These are phyloP conservation scores for Erysiphe neolycopersici DNA, from an alignment of 2,329 filamentous ascomycete genomes.

Conservation along the genomic window DNA sequence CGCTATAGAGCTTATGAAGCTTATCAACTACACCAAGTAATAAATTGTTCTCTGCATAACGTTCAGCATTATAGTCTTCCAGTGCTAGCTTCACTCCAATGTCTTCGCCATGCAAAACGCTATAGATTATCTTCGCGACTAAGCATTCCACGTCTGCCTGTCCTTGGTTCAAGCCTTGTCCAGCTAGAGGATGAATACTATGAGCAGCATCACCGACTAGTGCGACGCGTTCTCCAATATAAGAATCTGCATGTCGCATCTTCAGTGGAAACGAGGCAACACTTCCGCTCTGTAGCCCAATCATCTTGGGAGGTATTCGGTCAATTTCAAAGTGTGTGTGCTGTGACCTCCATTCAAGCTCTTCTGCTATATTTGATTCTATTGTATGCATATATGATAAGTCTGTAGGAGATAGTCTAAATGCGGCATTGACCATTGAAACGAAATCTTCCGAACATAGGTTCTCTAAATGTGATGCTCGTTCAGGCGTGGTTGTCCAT, in stretches of 20 bases:
- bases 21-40: slow-evolving; percentile 67
- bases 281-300: slow-evolving; percentile 48
- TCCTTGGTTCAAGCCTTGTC: slow-evolving; percentile 83
- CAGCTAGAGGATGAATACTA: slow-evolving; percentile 79
- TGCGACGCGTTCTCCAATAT: slow-evolving; percentile 70
- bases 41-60: slow-evolving; percentile 59
- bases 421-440: slow-evolving; percentile 79
- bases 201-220: slow-evolving; percentile 88
- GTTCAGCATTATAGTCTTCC: slow-evolving; percentile 54
- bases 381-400: slow-evolving; percentile 56
- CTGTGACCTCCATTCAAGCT: slow-evolving; percentile 57
- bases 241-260: slow-evolving; percentile 81
- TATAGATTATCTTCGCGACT: slow-evolving; percentile 44
- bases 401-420: slow-evolving; percentile 56
- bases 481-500: slow-evolving; percentile 72
- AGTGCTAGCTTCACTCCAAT: slow-evolving; percentile 54
- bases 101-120: slow-evolving; percentile 64
- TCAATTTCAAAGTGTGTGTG: slow-evolving; percentile 32
- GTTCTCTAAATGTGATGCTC: slow-evolving; percentile 54
- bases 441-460: slow-evolving; percentile 48
- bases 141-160: slow-evolving; percentile 70
- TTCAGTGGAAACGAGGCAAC: slow-evolving; percentile 78
- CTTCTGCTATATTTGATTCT: slow-evolving; percentile 32
- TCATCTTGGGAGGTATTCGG: slow-evolving; percentile 36
- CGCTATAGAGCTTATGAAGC: slow-evolving; percentile 75